These are phyloP conservation scores for Pigoraptor vietnamica DNA, from an alignment of 78 protist genomes.

Conservation along the genomic window DNA sequence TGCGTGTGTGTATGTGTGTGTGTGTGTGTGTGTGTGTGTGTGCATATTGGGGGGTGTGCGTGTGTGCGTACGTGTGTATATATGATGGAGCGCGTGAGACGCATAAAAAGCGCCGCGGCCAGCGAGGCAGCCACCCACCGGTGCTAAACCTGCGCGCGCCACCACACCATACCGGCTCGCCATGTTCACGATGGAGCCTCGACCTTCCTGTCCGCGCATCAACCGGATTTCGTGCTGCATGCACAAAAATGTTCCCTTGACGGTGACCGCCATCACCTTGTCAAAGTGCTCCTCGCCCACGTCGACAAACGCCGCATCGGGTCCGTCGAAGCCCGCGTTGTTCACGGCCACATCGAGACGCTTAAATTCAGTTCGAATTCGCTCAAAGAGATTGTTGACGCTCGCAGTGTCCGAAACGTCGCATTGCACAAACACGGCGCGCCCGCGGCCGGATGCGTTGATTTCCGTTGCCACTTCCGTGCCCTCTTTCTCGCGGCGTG, in stretches of 20 bases:
- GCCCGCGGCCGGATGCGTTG: too few relatives aligned
- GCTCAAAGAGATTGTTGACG: background rate
- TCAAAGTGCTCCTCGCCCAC: background rate
- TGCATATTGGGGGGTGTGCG: too few relatives aligned
- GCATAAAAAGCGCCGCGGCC: too few relatives aligned
- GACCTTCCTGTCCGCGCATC: background rate
- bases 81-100: too few relatives aligned
- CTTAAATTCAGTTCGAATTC: background rate
- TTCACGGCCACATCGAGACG: background rate
- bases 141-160: background rate
- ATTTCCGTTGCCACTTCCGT: too few relatives aligned
- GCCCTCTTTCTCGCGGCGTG: too few relatives aligned
- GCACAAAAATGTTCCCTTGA: background rate
- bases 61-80: too few relatives aligned
- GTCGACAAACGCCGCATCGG: background rate
- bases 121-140: too few relatives aligned
- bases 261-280: background rate
- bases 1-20: too few relatives aligned
- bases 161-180: background rate
- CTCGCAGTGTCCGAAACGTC: background rate
- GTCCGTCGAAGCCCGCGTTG: background rate
- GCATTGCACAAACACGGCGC: background rate
- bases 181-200: background rate
- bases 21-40: too few relatives aligned
- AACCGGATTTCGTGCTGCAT: background rate